Evolutionary conservation across 1,284 basidiomycete species (phyloP).

Genomic region (Irpex rosettiformis): DNA sequence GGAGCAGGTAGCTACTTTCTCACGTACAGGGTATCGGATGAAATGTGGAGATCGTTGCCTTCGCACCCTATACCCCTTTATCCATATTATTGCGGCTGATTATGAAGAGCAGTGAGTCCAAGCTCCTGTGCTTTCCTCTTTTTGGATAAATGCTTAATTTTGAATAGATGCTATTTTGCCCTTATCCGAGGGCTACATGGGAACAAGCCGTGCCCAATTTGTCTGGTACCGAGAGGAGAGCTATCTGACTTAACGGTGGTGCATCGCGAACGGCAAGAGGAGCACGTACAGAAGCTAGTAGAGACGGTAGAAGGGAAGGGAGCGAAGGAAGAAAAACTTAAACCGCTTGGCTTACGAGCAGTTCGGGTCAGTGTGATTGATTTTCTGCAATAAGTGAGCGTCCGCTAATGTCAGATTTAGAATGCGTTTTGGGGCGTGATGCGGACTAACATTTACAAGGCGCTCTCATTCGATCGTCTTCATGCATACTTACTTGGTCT

Average conservation of each 20-base stretch:
- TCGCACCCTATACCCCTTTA: conserved; percentile 23
- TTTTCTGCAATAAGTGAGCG: background rate
- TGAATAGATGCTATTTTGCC: conserved; percentile 9
- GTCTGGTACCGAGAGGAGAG: conserved; percentile 1
- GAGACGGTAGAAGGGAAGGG: background rate
- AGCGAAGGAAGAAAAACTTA: background rate
- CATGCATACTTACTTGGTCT: conserved; percentile 34
- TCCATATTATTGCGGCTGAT: conserved; percentile 34
- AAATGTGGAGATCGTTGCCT: conserved; percentile 20
- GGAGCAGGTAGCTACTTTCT: conserved; percentile 10
- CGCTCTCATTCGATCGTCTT: conserved; percentile 34
- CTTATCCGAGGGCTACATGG: conserved; percentile 9
- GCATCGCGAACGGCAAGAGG: background rate
- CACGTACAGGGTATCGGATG: conserved; percentile 17
- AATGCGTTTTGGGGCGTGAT: conserved; percentile 16
- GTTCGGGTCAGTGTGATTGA: conserved; percentile 1
- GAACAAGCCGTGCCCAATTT: conserved; percentile 10
- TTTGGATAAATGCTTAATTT: background rate
- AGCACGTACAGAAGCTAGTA: background rate
- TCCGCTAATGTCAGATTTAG: conserved; percentile 1
- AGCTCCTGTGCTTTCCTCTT: conserved; percentile 5
- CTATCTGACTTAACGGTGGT: background rate
- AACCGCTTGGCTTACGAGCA: conserved; percentile 4
- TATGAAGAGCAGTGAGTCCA: conserved; percentile 36
- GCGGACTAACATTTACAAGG: conserved; percentile 26